A percentile compares a stretch with the other conserved stretches of the same genome.
Evolutionary conservation across 208 protist species (phyloP).

Genomic region (Trypanosoma platydactyli): DNA sequence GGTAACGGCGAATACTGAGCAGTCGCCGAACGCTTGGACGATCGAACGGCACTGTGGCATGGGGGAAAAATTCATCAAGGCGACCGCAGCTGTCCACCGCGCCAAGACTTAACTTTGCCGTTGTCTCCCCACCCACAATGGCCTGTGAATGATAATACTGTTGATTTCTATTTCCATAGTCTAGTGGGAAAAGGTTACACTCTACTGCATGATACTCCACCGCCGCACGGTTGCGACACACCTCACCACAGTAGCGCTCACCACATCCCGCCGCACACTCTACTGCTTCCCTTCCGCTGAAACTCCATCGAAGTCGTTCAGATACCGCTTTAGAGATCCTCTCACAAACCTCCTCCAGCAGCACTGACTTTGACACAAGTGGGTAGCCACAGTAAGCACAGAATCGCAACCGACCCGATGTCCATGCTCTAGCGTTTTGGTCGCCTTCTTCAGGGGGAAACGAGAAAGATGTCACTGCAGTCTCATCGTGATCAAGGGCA

Average conservation of each 20-base stretch:
- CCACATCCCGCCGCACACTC: slow-evolving; percentile 35
- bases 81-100: background rate
- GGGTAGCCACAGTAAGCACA: slow-evolving; percentile 25
- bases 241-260: slow-evolving; percentile 39
- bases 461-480: background rate
- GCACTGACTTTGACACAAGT: slow-evolving; percentile 9
- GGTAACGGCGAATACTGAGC: background rate
- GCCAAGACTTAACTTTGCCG: too few species aligned
- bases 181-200: slow-evolving; percentile 16
- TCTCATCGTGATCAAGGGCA: background rate
- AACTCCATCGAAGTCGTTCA: slow-evolving; percentile 8
- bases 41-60: background rate
- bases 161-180: background rate
- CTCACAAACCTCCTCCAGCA: slow-evolving; percentile 8
- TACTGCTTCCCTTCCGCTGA: slow-evolving; percentile 7
- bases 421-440: background rate
- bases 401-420: background rate
- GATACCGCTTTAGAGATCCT: slow-evolving; percentile 4
- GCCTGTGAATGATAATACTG: background rate
- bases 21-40: background rate
- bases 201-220: slow-evolving; percentile 43
- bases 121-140: background rate
- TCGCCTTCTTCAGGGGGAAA: background rate
- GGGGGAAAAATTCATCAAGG: background rate
- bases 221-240: slow-evolving; percentile 39